Evolutionary conservation across 2,329 filamentous ascomycete genomes (phyloP).

Genomic region (Pseudodiploospora longispora): DNA sequence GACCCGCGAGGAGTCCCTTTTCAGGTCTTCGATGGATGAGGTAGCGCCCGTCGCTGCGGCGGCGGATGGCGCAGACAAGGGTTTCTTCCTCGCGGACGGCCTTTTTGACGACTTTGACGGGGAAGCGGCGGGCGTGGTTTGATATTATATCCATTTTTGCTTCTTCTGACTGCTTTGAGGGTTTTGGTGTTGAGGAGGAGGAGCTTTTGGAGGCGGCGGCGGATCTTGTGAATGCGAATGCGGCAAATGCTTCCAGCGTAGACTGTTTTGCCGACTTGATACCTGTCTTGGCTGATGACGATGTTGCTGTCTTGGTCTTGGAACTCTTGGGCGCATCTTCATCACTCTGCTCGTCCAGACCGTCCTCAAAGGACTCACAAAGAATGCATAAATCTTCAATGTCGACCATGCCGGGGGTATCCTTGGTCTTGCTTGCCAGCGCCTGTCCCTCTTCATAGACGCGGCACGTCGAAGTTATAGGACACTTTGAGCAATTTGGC

Average conservation of each 20-base stretch:
- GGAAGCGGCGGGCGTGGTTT: conserved; percentile 42
- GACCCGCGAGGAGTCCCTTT: conserved; percentile 45
- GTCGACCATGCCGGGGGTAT: conserved; percentile 21
- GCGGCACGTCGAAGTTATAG: conserved; percentile 42
- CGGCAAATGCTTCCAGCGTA: conserved; percentile 29
- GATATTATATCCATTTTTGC: conserved; percentile 27
- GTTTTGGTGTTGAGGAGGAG: background rate
- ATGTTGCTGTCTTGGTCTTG: conserved; percentile 2
- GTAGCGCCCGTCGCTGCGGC: conserved; percentile 32
- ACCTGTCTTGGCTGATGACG: conserved; percentile 1
- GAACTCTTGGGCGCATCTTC: conserved; percentile 8
- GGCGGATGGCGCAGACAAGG: conserved; percentile 44
- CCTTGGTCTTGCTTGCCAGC: conserved; percentile 16
- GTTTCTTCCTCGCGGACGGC: conserved; percentile 43
- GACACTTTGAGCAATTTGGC: conserved; percentile 46
- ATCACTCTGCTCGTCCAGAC: conserved; percentile 9
- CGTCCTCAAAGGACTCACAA: conserved; percentile 39
- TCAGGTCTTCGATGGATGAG: conserved; percentile 43
- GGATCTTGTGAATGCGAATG: conserved; percentile 25
- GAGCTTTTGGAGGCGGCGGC: conserved; percentile 5
- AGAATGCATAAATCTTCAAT: conserved; percentile 44
- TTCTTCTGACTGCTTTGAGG: conserved; percentile 7
- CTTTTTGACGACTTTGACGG: conserved; percentile 43
- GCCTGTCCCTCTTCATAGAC: conserved; percentile 40
- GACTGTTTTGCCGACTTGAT: conserved; percentile 20